Percentiles rank a stretch among this genome's conserved stretches.
phyloP scores from a whole-genome alignment of 1,139 yeast genomes.

The Debaryomyces fabryi region DNA sequence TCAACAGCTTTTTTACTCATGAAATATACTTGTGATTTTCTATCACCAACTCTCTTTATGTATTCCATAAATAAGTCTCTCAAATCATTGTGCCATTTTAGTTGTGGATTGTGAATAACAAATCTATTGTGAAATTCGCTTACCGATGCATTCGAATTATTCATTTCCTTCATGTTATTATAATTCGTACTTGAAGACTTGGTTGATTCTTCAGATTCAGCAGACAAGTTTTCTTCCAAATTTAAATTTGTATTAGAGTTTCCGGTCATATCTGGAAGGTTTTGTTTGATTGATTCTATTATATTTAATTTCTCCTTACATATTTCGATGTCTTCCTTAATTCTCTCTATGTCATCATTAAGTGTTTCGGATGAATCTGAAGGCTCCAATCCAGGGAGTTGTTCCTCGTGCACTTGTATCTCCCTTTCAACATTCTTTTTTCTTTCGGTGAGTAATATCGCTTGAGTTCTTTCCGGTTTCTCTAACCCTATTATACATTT shows the following conservation, averaged over 20 bases:
- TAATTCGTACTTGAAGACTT: constrained; percentile 34
- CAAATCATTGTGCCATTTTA: constrained; percentile 77
- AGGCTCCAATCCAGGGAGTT: constrained; percentile 12
- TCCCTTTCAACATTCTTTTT: constrained; percentile 47
- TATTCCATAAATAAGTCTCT: constrained; percentile 67
- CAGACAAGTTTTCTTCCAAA: constrained; percentile 12
- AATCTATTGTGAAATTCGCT: constrained; percentile 70
- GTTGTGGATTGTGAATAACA: constrained; percentile 71
- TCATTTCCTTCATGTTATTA: constrained; percentile 34
- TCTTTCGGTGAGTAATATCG: constrained; percentile 42
- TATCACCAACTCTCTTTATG: constrained; percentile 58
- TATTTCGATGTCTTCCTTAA: constrained; percentile 34
- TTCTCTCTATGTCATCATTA: constrained; percentile 20
- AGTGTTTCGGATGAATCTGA: constrained; percentile 4
- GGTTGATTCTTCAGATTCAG: constrained; percentile 14
- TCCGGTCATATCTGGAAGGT: constrained; percentile 17
- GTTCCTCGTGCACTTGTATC: constrained; percentile 36
- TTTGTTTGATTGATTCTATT: constrained; percentile 25
- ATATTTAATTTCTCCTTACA: constrained; percentile 32
- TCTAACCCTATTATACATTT: constrained; percentile 63
- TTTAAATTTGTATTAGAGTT: constrained; percentile 11
- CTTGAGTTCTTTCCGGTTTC: constrained; percentile 58
- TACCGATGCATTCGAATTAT: constrained; percentile 29
- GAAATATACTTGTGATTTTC: constrained; percentile 60
- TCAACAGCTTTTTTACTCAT: constrained; percentile 73